Conservation (phyloP, 2,329 filamentous ascomycete species). For the Talaromyces amestolkiae region DNA sequence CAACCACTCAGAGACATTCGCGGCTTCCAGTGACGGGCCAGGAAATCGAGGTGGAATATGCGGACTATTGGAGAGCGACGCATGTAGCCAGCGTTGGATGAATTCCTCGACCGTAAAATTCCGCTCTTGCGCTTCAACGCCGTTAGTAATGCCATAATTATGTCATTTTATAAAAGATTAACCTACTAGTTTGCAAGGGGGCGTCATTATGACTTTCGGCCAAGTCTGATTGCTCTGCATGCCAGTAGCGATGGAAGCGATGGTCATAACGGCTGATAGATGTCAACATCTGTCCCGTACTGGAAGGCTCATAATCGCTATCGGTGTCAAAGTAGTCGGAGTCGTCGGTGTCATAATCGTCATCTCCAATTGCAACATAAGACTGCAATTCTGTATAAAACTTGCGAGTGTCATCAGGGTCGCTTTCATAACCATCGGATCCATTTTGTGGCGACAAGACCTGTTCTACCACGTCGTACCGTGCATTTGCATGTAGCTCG, state of each 20-base stretch:
- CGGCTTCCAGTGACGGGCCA: constrained; percentile 30
- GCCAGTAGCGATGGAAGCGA: constrained; percentile 10
- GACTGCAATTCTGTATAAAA: constrained; percentile 31
- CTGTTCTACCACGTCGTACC: constrained; percentile 27
- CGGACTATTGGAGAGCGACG: constrained; percentile 26
- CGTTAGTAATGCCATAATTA: constrained; percentile 16
- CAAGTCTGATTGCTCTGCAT: background rate
- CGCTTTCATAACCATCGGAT: constrained; percentile 25
- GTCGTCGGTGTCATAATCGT: constrained; percentile 24
- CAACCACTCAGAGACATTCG: constrained; percentile 35
- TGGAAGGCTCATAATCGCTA: constrained; percentile 22
- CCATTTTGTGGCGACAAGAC: constrained; percentile 19
- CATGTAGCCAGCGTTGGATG: constrained; percentile 41
- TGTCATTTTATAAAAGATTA: no score
- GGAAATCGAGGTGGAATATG: constrained; percentile 22
- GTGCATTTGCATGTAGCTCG: constrained; percentile 28
- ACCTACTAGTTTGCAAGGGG: constrained; percentile 3
- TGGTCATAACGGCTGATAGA: constrained; percentile 12
- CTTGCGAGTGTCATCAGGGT: constrained; percentile 33
- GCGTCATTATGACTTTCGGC: background rate
- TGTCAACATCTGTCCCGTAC: constrained; percentile 10
- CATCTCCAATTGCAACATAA: constrained; percentile 18
- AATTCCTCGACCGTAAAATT: constrained; percentile 46
- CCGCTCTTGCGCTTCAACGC: constrained; percentile 35
- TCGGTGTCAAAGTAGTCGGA: constrained; percentile 23